A percentile compares a stretch with the other conserved stretches of the same genome.
phyloP scores from a whole-genome alignment of 1,284 basidiomycete species.

The Blastosporella zonata region DNA sequence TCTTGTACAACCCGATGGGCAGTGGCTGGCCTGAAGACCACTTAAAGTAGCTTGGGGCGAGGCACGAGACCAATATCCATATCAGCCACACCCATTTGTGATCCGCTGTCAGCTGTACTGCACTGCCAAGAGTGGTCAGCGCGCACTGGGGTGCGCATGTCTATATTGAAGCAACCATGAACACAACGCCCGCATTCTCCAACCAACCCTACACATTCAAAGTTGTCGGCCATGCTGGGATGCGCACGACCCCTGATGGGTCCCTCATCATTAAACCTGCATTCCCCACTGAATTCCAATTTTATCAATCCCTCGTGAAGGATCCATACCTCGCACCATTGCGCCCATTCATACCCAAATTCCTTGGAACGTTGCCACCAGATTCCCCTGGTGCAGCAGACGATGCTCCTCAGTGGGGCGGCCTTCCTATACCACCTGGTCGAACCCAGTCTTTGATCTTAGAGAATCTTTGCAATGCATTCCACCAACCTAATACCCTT shows the following conservation, averaged over 20 bases:
- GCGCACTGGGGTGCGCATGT: not conserved
- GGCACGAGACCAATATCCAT: too few species aligned
- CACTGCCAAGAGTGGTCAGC: not conserved
- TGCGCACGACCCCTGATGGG: constrained; percentile 72
- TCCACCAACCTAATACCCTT: constrained; percentile 79
- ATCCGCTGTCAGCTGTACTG: constrained; percentile 12
- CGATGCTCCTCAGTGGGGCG: constrained; percentile 17
- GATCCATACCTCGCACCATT: constrained; percentile 43
- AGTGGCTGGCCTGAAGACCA: too few species aligned
- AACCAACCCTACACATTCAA: constrained; percentile 29
- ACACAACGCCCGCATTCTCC: not conserved
- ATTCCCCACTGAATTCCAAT: constrained; percentile 68
- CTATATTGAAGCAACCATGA: not conserved
- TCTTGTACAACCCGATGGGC: too few species aligned
- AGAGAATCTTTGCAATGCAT: constrained; percentile 77
- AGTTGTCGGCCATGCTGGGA: constrained; percentile 85
- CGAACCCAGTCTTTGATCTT: constrained; percentile 71
- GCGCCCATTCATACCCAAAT: constrained; percentile 63
- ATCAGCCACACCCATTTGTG: not conserved
- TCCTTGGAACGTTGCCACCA: constrained; percentile 72
- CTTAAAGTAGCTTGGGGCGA: too few species aligned
- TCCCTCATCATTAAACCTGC: constrained; percentile 85
- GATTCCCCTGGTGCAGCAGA: constrained; percentile 48
- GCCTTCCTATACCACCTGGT: constrained; percentile 27
- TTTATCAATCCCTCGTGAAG: constrained; percentile 67